These are phyloP conservation scores for Cyclotella choctawhatcheeana DNA, from an alignment of 108 stramenopile genomes.

Conservation along the genomic window DNA sequence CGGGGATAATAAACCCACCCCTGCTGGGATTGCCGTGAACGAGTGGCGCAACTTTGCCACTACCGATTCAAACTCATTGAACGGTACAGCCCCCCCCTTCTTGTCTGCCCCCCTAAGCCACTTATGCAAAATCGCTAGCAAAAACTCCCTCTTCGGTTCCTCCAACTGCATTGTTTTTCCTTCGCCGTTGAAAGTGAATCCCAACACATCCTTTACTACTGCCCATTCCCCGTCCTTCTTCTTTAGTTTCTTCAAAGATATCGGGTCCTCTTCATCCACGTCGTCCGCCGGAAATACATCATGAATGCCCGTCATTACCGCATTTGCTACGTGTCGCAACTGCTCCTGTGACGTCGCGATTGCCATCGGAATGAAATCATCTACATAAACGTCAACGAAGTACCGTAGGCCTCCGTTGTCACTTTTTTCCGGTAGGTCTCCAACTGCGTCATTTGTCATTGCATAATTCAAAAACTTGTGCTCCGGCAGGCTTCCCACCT, in stretches of 20 bases:
- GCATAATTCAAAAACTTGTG: not conserved
- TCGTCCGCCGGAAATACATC: constrained; percentile 29
- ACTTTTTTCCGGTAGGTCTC: not conserved
- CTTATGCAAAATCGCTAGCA: not conserved
- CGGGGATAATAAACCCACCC: not conserved
- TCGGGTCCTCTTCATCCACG: constrained; percentile 44
- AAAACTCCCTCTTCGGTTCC: not conserved
- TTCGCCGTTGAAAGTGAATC: constrained; percentile 43
- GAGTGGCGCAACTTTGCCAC: not conserved
- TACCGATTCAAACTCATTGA: constrained; percentile 1
- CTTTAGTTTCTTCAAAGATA: constrained; percentile 44
- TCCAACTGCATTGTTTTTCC: constrained; percentile 33
- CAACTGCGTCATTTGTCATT: not conserved
- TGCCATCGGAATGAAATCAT: constrained; percentile 45
- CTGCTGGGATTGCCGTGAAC: not conserved
- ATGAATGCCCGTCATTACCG: constrained; percentile 1
- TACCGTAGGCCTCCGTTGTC: not conserved
- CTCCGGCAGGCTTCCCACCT: not conserved
- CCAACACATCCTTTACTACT: constrained; percentile 37
- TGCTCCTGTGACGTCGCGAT: constrained; percentile 30
- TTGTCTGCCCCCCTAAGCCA: not conserved
- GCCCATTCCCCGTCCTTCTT: constrained; percentile 44
- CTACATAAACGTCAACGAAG: constrained; percentile 45
- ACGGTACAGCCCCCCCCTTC: not conserved
- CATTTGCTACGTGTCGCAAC: not conserved